Percentiles rank a stretch among this genome's conserved stretches.
Conservation (phyloP, 192 early-diverging fungal species). For the Neocallimastix lanati region DNA sequence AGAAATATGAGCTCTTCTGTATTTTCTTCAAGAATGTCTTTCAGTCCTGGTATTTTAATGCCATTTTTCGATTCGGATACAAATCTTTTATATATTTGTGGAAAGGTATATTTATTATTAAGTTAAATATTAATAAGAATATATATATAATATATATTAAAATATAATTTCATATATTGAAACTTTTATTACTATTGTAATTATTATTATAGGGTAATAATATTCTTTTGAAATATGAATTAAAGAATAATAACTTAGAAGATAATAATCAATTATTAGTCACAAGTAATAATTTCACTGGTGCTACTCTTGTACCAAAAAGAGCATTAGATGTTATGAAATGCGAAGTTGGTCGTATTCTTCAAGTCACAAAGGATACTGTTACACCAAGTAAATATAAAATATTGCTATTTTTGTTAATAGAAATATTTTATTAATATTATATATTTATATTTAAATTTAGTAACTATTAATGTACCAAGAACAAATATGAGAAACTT, state of each 20-base stretch:
- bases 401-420: background rate
- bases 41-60: slow-evolving; percentile 45
- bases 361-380: slow-evolving; percentile 27
- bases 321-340: slow-evolving; percentile 45
- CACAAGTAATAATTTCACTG: slow-evolving; percentile 18
- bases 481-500: background rate
- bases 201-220: background rate
- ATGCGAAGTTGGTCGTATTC: slow-evolving; percentile 45
- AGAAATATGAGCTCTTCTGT: slow-evolving; percentile 39
- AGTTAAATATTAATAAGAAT: slow-evolving; percentile 48
- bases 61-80: slow-evolving; percentile 73
- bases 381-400: slow-evolving; percentile 49
- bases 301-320: slow-evolving; percentile 55
- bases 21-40: slow-evolving; percentile 35
- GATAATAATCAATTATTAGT: slow-evolving; percentile 22
- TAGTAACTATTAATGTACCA: background rate
- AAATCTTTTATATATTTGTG: slow-evolving; percentile 47
- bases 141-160: slow-evolving; percentile 3
- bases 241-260: background rate
- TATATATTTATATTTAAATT: slow-evolving; percentile 43
- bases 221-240: background rate
- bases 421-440: slow-evolving; percentile 6
- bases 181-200: too few relatives aligned
- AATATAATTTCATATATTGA: background rate
- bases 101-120: slow-evolving; percentile 44